Percentiles rank a stretch among this genome's conserved stretches.
phyloP scores from a whole-genome alignment of 257 asterid genomes.

The Striga asiatica region DNA sequence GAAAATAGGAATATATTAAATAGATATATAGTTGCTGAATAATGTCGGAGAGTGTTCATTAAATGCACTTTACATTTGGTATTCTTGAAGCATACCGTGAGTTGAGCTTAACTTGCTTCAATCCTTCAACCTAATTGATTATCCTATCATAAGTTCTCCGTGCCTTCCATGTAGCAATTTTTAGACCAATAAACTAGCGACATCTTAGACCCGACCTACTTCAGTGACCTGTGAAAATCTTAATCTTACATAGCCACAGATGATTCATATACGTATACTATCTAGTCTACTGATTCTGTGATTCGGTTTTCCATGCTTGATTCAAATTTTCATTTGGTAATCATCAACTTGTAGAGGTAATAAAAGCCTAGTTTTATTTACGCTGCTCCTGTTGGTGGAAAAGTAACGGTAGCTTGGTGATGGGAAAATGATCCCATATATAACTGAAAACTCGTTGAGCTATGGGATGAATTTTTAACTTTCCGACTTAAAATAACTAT shows the following conservation, averaged over 20 bases:
- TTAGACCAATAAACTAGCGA: no score
- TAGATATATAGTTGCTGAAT: no score
- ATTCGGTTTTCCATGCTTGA: background rate
- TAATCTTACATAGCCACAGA: background rate
- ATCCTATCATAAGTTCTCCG: background rate
- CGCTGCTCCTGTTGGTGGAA: background rate
- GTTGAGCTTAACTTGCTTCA: background rate
- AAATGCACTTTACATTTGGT: background rate
- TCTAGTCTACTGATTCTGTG: background rate
- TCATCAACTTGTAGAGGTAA: background rate
- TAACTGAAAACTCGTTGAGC: conserved; percentile 3
- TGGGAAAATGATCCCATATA: background rate
- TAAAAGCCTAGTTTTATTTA: background rate
- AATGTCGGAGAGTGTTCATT: no score
- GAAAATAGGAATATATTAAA: no score
- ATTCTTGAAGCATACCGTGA: background rate
- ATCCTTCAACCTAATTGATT: background rate
- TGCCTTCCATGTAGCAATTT: no score
- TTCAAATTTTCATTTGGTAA: background rate
- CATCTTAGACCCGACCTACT: background rate
- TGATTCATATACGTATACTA: background rate
- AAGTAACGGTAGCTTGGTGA: conserved; percentile 8
- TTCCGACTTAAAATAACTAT: background rate
- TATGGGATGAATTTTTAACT: background rate
- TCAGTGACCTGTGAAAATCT: background rate